Base-by-base conservation (phyloP, 2,329 filamentous ascomycete genomes). In the Byssothecium circinans region DNA sequence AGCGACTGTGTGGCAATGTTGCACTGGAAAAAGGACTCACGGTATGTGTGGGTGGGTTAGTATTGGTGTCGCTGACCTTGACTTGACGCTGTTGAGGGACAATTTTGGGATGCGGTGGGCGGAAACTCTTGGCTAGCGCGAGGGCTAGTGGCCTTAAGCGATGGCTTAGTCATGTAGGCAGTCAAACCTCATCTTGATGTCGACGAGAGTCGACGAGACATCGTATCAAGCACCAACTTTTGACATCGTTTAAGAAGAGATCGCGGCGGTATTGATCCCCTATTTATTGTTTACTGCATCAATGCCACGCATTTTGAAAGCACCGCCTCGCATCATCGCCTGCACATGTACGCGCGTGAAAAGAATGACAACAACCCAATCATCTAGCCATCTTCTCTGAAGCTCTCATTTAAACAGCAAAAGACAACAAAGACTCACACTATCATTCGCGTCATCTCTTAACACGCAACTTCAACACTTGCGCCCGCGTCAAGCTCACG, bases 21-120 rank as follows among this genome's bases (percentile, higher is more conserved):
- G 39, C 33, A 38, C 10, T 35, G 23, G 25, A 36, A 38, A 30
- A 38, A 46, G 20, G 50, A 41, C 61, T 57, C 61, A 67, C 64
- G 50, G 45, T 54, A 50, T 53, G 10, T 54, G 50, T 59, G 56
- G 60, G 62, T 59, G 52, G 52, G 61, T 67, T 66, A 64, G 62
- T 65, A 58, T 53, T 61, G 60, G 56, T 64, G 61, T 67, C 64
- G 62, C 62, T 55, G 52, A 52, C 44, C 45, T 52, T 40, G 30
- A 45, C 43, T 25, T 41, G 25, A 37, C 32, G 11, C 29, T 37
- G 51, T 51, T 48, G 41, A 54, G 43, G 50, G 49, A 50, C 41
- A 46, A 50, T 47, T 52, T 58, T 43, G 15, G 27, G 47, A 41
- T 20, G 56, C 47, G 53, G 56, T 56, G 56, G 49, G 53, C 49